Evolutionary conservation across 345 rosid genomes (phyloP).

Genomic region (Eucalyptus curtisii): DNA sequence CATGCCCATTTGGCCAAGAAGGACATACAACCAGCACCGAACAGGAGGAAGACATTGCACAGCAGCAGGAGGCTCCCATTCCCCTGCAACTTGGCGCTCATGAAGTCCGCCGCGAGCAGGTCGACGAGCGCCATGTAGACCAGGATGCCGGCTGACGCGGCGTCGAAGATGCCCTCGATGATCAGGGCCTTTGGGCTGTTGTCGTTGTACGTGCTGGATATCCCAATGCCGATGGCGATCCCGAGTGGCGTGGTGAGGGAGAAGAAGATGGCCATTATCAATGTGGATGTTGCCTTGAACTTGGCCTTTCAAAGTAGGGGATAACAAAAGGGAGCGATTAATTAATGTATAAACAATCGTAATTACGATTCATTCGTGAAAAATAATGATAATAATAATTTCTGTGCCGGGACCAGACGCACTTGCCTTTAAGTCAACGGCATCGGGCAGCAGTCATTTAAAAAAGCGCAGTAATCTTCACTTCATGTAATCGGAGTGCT

Average conservation of each 20-base stretch:
- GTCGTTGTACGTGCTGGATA: slow-evolving; percentile 28
- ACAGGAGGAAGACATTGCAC: background rate
- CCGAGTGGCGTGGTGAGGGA: slow-evolving; percentile 53
- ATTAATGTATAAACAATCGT: background rate
- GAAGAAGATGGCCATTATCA: slow-evolving; percentile 46
- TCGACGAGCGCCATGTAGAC: slow-evolving; percentile 21
- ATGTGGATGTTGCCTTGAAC: slow-evolving; percentile 1
- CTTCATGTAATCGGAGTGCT: background rate
- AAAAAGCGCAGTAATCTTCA: background rate
- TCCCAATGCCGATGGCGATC: slow-evolving; percentile 41
- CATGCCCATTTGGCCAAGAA: slow-evolving; percentile 1
- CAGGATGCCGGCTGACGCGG: slow-evolving; percentile 60
- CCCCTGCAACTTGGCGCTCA: background rate
- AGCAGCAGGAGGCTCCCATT: background rate
- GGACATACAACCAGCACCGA: slow-evolving; percentile 2
- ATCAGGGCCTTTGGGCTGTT: slow-evolving; percentile 41
- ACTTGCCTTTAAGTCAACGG: background rate
- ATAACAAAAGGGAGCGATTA: background rate
- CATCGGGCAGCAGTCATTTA: background rate
- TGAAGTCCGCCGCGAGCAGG: slow-evolving; percentile 1
- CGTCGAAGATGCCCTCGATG: slow-evolving; percentile 39
- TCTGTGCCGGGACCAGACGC: background rate
- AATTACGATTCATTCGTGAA: background rate
- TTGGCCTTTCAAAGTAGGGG: background rate
- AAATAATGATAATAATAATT: too few species aligned